A percentile compares a stretch with the other conserved stretches of the same genome.
Conservation (phyloP, 1,139 yeast species). For the Suhomyces bokatorum region DNA sequence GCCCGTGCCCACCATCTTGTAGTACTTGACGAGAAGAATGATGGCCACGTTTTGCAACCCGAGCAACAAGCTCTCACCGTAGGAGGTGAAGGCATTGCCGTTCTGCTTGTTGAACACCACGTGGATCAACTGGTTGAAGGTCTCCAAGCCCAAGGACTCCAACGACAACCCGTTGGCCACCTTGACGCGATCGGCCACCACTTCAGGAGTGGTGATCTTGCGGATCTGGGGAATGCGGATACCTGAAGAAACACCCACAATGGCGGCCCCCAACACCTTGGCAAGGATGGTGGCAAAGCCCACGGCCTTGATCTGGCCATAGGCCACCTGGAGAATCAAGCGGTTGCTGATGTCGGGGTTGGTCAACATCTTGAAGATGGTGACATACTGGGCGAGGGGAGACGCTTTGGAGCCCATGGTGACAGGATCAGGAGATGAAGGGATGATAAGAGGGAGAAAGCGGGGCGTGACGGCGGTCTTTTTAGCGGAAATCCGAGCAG, state of each 20-base stretch:
- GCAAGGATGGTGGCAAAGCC: conserved; percentile 41
- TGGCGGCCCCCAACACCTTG: conserved; percentile 34
- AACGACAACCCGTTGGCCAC: conserved; percentile 44
- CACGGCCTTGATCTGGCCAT: conserved; percentile 36
- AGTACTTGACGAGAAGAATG: conserved; percentile 40
- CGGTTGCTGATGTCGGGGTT: conserved; percentile 45
- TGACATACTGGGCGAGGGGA: conserved; percentile 14
- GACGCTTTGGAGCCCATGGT: too few species aligned
- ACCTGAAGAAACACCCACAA: conserved; percentile 44
- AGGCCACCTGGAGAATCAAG: conserved; percentile 41
- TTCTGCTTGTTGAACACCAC: conserved; percentile 42
- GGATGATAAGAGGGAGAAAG: too few species aligned
- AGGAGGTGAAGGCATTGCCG: conserved; percentile 38
- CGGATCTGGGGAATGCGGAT: conserved; percentile 46
- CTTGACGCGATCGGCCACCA: conserved; percentile 27
- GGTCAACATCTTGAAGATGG: conserved; percentile 34
- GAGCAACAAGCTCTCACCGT: conserved; percentile 45
- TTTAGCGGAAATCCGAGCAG: too few species aligned
- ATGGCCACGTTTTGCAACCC: conserved; percentile 44
- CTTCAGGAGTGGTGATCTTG: conserved; percentile 34
- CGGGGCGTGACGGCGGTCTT: too few species aligned
- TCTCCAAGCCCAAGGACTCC: conserved; percentile 40
- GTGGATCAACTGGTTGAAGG: conserved; percentile 42
- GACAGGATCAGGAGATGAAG: too few species aligned
- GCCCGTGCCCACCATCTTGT: conserved; percentile 29